Percentiles rank a stretch among this genome's conserved stretches.
These are phyloP conservation scores for Prosopis cineraria DNA, from an alignment of 306 rosid genomes.

Conservation along the genomic window DNA sequence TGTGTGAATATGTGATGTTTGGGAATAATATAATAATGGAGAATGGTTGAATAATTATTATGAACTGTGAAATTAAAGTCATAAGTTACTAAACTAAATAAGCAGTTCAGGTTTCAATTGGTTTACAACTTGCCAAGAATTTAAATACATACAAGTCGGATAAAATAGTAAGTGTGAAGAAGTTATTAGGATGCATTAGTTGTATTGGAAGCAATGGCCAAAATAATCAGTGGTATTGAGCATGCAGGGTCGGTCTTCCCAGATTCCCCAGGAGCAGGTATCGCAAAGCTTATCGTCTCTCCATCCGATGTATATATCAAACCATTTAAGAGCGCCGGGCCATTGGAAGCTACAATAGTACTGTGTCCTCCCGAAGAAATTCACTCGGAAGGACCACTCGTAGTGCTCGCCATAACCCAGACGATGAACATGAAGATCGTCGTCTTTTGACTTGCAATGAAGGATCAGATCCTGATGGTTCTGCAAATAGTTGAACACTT, in stretches of 20 bases:
- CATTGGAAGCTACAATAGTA: background rate
- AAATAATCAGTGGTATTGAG: background rate
- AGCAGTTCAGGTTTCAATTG: background rate
- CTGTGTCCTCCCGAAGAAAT: background rate
- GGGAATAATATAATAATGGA: conserved; percentile 5
- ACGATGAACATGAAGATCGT: background rate
- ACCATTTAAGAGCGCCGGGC: background rate
- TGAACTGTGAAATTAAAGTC: background rate
- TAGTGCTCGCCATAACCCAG: background rate
- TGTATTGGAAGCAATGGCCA: background rate
- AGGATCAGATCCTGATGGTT: background rate
- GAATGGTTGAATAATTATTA: background rate
- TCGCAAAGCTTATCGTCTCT: background rate
- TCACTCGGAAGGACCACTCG: background rate
- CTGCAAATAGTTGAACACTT: background rate
- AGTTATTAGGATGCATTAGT: too few species aligned
- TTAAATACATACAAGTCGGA: too few species aligned
- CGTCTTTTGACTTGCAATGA: background rate
- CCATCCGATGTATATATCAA: background rate
- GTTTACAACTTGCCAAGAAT: background rate
- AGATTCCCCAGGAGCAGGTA: background rate
- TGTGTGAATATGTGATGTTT: background rate
- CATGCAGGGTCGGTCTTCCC: background rate
- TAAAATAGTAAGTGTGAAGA: too few species aligned
- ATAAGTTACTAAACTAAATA: background rate